These are phyloP conservation scores for Malus sieversii DNA, from an alignment of 306 rosid species.

Conservation along the genomic window DNA sequence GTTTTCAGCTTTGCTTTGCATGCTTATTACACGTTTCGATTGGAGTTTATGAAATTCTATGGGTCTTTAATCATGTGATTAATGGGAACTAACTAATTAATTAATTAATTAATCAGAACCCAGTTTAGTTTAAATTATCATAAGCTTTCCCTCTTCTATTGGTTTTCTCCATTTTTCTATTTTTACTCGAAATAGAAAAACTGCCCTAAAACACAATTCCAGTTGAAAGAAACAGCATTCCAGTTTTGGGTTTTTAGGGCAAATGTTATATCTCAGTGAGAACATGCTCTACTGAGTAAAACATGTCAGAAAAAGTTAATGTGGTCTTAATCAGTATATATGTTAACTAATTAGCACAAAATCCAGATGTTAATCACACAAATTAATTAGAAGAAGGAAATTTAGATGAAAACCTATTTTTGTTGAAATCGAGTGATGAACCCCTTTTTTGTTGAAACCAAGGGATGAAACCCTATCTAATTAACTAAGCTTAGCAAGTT, in stretches of 20 bases:
- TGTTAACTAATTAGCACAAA: neutral
- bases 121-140: neutral
- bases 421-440: neutral
- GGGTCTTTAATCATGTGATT: neutral
- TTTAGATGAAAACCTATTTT: no score
- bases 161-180: neutral
- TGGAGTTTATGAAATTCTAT: neutral
- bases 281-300: neutral
- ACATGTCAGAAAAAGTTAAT: neutral
- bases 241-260: neutral
- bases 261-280: neutral
- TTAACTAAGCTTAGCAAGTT: neutral
- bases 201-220: neutral
- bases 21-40: slow-evolving; percentile 1
- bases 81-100: neutral
- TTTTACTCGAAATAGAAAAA: neutral
- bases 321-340: neutral
- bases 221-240: neutral
- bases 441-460: neutral
- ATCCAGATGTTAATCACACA: neutral
- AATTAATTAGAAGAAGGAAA: neutral
- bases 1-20: slow-evolving; percentile 3
- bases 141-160: neutral
- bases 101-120: neutral
- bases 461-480: slow-evolving; percentile 5